phyloP scores from a whole-genome alignment of 306 rosid genomes.

The Corylus americana region DNA sequence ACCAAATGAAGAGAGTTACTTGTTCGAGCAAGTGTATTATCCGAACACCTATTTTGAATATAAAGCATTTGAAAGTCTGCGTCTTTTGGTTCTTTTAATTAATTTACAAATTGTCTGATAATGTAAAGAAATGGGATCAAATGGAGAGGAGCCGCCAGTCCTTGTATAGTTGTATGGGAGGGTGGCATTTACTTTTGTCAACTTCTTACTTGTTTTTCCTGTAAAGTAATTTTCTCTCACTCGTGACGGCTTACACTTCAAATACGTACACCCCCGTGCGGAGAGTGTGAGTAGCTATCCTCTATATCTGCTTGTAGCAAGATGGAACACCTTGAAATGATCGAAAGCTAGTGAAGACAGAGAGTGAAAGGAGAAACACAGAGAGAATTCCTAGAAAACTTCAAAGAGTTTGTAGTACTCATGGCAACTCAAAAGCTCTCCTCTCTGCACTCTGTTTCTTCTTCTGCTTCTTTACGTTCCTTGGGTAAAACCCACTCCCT shows the following conservation, averaged over 20 bases:
- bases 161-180: no score
- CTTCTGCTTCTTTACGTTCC: slow-evolving; percentile 23
- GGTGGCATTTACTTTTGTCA: no score
- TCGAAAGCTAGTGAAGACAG: neutral
- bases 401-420: slow-evolving; percentile 6
- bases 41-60: no score
- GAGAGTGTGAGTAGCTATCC: neutral
- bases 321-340: neutral
- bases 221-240: no score
- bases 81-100: no score
- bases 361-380: neutral
- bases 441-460: slow-evolving; percentile 15
- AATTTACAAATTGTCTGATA: no score
- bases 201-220: no score
- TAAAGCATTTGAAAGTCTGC: no score
- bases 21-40: no score
- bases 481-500: slow-evolving; percentile 28
- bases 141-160: no score
- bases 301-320: neutral
- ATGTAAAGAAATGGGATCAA: no score
- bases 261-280: neutral
- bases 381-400: neutral
- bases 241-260: neutral
- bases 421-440: slow-evolving; percentile 37
- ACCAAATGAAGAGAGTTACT: no score